Base-by-base conservation (phyloP, 2,329 filamentous ascomycete species). In the Hymenoscyphus occultus region DNA sequence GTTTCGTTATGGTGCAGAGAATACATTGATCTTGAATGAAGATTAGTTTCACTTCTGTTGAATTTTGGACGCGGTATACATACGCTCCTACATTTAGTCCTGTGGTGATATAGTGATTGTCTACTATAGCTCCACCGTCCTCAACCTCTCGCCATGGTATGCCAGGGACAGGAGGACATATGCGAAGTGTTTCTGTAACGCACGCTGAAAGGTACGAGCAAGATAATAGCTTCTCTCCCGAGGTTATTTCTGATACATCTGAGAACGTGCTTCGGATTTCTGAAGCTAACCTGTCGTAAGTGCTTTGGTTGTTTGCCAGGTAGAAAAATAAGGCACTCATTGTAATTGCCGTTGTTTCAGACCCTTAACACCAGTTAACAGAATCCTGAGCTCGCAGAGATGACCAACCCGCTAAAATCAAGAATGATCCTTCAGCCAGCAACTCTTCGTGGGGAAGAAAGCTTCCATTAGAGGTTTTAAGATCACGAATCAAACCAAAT, bases 281-380 rank as follows among this genome's bases (percentile, higher is more conserved):
- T 6, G 22, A 13, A 42, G 1, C 45, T 57, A 19, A 5, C 58
- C 9, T 59, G 19, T 64, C 35, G 19, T 42, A 60, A 2, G 12
- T 14, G 22, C 1, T 1, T 45, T 3, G 59, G 40, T 64, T 64
- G 39, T 45, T 56, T 10, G 48, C 22, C 2, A 68, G 61, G 56
- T 68, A 68, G 56, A 68, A 71, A 61, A 69, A 65, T 5, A 64
- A 35, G 1, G 62, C 40, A 5, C 68, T 59, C 5, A 71, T 56
- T 9, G 70, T 59, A 5, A 71, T 56, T 9, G 65, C 63, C 2
- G 67, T 69, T 12, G 78, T 76, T 0, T 78, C 76, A 0, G 79
- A 81, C 61, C 81, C 79, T 35, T 7, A 19, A 39, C 61, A 64
- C 63, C 60, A 42, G 63, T 56, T 56, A n/a, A 62, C 40, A 45